Percentiles rank a stretch among this genome's conserved stretches.
phyloP scores from a whole-genome alignment of 495 filamentous ascomycete genomes.

The Cetradonia linearis region DNA sequence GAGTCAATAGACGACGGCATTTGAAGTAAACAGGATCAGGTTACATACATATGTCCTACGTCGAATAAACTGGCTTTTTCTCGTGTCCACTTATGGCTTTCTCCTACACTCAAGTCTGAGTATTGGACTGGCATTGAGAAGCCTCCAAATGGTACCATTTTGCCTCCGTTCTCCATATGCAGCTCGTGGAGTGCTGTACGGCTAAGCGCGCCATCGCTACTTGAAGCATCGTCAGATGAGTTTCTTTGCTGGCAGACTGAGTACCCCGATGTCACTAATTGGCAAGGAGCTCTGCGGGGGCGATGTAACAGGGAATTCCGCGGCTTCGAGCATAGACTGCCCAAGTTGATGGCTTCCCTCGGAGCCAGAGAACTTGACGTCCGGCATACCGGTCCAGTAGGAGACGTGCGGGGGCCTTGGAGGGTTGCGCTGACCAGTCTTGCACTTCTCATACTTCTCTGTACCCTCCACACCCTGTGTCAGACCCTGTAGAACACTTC shows the following conservation, averaged over 20 bases:
- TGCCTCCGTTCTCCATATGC: constrained; percentile 67
- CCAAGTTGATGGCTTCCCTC: background rate
- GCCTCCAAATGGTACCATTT: constrained; percentile 95
- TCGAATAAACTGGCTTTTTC: constrained; percentile 85
- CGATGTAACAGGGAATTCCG: background rate
- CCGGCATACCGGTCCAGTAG: background rate
- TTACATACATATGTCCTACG: constrained; percentile 48
- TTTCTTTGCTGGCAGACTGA: background rate
- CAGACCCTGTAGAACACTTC: background rate
- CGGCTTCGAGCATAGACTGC: background rate
- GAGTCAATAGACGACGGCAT: background rate
- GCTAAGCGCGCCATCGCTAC: constrained; percentile 11
- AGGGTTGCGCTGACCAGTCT: background rate
- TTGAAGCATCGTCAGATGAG: constrained; percentile 15
- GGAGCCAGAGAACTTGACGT: background rate
- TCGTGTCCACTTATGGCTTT: constrained; percentile 81
- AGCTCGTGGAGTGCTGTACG: constrained; percentile 72
- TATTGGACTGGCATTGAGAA: constrained; percentile 93
- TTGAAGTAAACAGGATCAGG: background rate
- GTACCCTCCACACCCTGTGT: background rate
- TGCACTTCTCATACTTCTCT: background rate
- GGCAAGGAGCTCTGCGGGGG: background rate
- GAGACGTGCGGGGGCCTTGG: background rate
- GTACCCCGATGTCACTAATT: background rate
- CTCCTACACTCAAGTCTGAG: constrained; percentile 55